Evolutionary conservation across 768 basidiomycete species (phyloP).

Genomic region (Suillus cothurnatus): DNA sequence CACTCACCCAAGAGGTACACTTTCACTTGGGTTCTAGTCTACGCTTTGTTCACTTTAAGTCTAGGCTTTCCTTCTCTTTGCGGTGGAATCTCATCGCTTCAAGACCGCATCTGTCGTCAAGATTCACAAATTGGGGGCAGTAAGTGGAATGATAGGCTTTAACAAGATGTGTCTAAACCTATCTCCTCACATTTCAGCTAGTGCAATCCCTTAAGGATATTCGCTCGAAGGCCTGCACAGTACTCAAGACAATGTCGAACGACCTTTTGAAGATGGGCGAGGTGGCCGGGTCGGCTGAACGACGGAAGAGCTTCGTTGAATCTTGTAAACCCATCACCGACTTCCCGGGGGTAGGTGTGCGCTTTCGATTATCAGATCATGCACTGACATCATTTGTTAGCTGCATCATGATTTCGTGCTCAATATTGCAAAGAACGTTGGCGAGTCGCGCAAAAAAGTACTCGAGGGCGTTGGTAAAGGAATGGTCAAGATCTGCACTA

Average conservation of each 20-base stretch:
- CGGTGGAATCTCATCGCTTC: conserved; percentile 73
- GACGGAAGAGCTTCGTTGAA: conserved; percentile 53
- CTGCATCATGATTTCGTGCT: conserved; percentile 66
- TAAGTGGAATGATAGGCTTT: conserved; percentile 36
- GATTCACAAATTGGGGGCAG: conserved; percentile 70
- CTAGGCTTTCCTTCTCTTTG: conserved; percentile 73
- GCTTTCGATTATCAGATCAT: background rate
- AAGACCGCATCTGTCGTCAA: conserved; percentile 70
- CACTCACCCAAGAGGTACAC: conserved; percentile 72
- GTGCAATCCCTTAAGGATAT: conserved; percentile 66
- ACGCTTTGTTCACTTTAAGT: conserved; percentile 7
- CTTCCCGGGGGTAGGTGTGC: conserved; percentile 34
- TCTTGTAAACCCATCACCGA: conserved; percentile 47
- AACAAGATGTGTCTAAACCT: background rate
- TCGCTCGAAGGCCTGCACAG: conserved; percentile 50
- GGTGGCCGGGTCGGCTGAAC: conserved; percentile 51
- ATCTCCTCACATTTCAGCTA: conserved; percentile 45
- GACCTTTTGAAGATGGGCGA: conserved; percentile 54
- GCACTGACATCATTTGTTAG: conserved; percentile 35
- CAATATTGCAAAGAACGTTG: conserved; percentile 62
- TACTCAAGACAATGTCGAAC: conserved; percentile 60
- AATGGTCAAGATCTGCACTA: conserved; percentile 51
- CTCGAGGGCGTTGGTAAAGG: conserved; percentile 75
- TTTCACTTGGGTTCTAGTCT: background rate
- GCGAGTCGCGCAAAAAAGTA: conserved; percentile 71